phyloP scores from a whole-genome alignment of 805 yeast genomes.

The Candida pini region DNA sequence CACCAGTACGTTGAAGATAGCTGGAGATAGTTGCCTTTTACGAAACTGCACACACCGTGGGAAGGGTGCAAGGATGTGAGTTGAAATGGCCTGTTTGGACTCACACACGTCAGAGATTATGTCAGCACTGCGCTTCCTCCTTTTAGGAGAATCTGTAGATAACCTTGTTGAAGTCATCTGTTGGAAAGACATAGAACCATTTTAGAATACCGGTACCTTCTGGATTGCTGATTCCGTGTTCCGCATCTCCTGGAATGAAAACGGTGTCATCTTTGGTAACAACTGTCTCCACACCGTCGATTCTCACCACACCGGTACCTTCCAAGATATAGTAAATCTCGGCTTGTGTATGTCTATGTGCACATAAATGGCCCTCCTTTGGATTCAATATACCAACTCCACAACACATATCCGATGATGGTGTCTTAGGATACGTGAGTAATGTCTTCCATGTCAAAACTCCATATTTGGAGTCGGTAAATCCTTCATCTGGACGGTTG shows the following conservation, averaged over 20 bases:
- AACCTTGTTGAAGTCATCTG: background rate
- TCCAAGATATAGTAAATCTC: constrained; percentile 1
- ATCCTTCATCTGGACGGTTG: background rate
- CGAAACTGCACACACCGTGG: no score
- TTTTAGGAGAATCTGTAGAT: constrained; percentile 1
- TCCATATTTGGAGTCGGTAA: background rate
- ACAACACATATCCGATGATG: background rate
- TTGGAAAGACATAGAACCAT: constrained; percentile 4
- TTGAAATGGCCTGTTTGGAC: no score
- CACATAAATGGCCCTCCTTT: constrained; percentile 1
- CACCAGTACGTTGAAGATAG: no score
- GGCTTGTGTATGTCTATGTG: constrained; percentile 1
- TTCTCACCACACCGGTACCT: constrained; percentile 1
- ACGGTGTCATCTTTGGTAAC: constrained; percentile 1
- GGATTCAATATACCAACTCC: constrained; percentile 1
- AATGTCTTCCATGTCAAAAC: constrained; percentile 2
- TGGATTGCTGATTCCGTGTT: constrained; percentile 1
- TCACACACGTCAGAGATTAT: no score
- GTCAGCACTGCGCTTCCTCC: no score
- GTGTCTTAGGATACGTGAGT: background rate
- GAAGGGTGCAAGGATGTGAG: no score
- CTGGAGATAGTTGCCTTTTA: no score
- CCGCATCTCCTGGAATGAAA: constrained; percentile 2
- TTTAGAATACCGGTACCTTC: background rate
- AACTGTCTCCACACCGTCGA: background rate